These are phyloP conservation scores for Passiflora organensis DNA, from an alignment of 345 rosid species.

Conservation along the genomic window DNA sequence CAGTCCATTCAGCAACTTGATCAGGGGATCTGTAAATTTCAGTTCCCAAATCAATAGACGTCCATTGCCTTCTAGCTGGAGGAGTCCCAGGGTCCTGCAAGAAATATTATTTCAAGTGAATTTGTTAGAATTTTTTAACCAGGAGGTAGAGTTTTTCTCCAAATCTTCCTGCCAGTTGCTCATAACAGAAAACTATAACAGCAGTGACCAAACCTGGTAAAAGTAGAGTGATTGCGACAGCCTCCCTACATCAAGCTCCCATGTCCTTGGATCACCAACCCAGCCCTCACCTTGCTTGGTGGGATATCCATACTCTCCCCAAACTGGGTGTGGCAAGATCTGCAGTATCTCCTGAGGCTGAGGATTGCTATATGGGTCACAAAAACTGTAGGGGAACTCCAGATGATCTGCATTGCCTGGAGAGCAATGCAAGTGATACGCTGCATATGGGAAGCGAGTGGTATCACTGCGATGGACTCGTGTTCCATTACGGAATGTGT, in stretches of 20 bases:
- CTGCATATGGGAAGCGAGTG: conserved; percentile 7
- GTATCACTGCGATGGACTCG: conserved; percentile 4
- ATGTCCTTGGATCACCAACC: conserved; percentile 18
- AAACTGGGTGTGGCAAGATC: conserved; percentile 17
- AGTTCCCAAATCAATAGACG: conserved; percentile 15
- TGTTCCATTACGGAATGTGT: conserved; percentile 13
- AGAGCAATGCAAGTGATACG: conserved; percentile 13
- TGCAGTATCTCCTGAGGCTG: conserved; percentile 19
- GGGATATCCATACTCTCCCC: conserved; percentile 15
- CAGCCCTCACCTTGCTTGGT: conserved; percentile 13
- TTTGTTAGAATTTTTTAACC: no score
- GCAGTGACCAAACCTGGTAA: conserved; percentile 14
- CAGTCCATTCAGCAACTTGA: conserved; percentile 15
- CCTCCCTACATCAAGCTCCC: conserved; percentile 23
- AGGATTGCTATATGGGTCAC: conserved; percentile 22
- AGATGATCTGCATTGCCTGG: conserved; percentile 14
- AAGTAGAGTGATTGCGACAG: conserved; percentile 17
- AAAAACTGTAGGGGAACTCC: conserved; percentile 8
- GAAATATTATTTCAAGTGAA: neutral
- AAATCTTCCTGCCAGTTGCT: neutral
- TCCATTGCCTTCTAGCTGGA: conserved; percentile 12
- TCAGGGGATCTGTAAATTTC: conserved; percentile 3
- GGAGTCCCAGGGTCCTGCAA: conserved; percentile 16
- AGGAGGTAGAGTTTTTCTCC: neutral
- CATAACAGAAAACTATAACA: no score